Base-by-base conservation (phyloP, 176 grass and related monocot genomes). In the Carex kokanica region DNA sequence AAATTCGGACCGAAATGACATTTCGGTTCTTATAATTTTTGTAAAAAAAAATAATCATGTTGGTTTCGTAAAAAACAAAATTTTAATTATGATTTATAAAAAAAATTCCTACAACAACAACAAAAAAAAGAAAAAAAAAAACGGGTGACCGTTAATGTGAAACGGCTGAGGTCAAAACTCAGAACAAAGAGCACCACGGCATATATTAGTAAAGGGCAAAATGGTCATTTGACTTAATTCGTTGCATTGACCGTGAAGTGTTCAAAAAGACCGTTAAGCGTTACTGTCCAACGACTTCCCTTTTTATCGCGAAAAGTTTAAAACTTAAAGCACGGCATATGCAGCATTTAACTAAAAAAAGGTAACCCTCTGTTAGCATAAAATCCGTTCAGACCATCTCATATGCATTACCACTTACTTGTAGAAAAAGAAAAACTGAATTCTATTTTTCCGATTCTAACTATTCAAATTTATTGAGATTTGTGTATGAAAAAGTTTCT, bases 191-290 rank as follows among this genome's bases (percentile, higher is more conserved):
- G 43, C 41, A 51, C 29, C 72, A 55, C 49, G 23, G 72, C 13
- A 75, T 75, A 72, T 45, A 8, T 23, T 47, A 47, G 17, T 72
- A 47, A 10, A 70, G 18, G 73, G 24, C 0, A 54, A 75, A 55
- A 27, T 29, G 11, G 71, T 74, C 11, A 7, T 52, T 49, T 52
- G 1, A 6, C 17, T 27, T 21, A 0, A 9, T 23, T 61, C 20
- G 2, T n/a, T 21, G 40, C 23, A 45, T 74, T 56, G 73, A 56
- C 51, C 51, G 25, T 32, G n/a, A 78, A 78, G 12, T 24, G 24
- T 78, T 78, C 51, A 78, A 78, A 78, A 78, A 78, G 15, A 15
- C 73, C 49, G 73, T 78, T 78, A 55, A 32, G 73, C 73, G 73
- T 78, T 78, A 78, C 23, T 56, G 25, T 17, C 2, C 49, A 77